Base-by-base conservation (phyloP, 2,329 filamentous ascomycete species). In the Aspergillus aculeatus region DNA sequence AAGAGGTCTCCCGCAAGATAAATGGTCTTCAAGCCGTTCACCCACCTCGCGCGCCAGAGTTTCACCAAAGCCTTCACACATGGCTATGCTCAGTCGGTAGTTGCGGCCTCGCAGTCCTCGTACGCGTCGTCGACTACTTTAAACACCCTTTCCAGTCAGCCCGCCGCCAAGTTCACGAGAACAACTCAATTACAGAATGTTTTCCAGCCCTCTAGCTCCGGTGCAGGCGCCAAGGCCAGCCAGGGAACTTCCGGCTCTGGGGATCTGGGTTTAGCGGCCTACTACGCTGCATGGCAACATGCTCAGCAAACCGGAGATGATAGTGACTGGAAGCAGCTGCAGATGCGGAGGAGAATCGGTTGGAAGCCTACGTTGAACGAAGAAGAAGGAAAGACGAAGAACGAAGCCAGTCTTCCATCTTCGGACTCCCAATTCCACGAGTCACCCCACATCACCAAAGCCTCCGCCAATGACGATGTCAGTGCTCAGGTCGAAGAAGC, bases 81-180 rank as follows among this genome's bases (percentile, higher is more conserved):
- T 86, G 94, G 94, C 80, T 98, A 97, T 85, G 93, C 93, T 71
- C 94, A 98, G 78, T 96, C 93, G 65, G 89, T 98, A 80, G 92
- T 99, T 80, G 95, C 95, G 73, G 94, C 92, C 71, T 92, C 92
- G 66, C 92, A 96, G 84, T 88, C 89, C 81, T 84, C 86, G 83
- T 85, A 92, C 88, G 84, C 87, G 81, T 75, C 92, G 47, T 82
- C 85, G 64, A 83, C 83, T 68, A 83, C 83, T 58, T 78, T 86
- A 60, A 83, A 82, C 64, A 78, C 82, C 47, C 80, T 87, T 70
- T 76, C 80, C 60, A 78, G 76, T 60, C 79, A 81, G 57, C 77
- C 81, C 59, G 78, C 77, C 63, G 78, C 77, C 64, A 82, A 83
- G 70, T 81, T 83, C 71, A 80, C 79, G 57, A 78, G 81, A 50